These are phyloP conservation scores for Gyromitra esculenta DNA, from an alignment of 2,329 filamentous ascomycete genomes.

Conservation along the genomic window DNA sequence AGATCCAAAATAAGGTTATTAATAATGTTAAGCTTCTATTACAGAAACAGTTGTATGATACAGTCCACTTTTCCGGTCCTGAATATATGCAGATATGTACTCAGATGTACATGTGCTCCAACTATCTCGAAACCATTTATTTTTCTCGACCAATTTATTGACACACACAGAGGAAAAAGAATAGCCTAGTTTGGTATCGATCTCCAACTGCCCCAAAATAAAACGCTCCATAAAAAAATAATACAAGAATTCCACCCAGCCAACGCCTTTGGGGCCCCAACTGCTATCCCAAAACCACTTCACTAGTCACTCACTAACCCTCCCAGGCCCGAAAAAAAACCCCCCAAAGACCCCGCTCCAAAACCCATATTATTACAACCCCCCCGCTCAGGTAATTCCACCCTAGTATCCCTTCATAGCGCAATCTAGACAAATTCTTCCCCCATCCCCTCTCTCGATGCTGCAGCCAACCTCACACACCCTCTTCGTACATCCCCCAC, in stretches of 20 bases:
- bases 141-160: not conserved
- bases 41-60: conserved; percentile 32
- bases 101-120: not conserved
- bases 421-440: conserved; percentile 51
- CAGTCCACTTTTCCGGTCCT: not conserved
- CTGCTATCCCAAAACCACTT: not conserved
- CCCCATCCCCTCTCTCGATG: conserved; percentile 39
- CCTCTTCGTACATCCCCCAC: conserved; percentile 45
- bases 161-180: conserved; percentile 15
- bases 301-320: conserved; percentile 1
- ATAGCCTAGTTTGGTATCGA: not conserved
- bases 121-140: conserved; percentile 3
- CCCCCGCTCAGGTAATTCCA: conserved; percentile 1
- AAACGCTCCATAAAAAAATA: conserved; percentile 21
- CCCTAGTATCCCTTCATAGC: conserved; percentile 42
- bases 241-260: conserved; percentile 28
- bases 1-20: conserved; percentile 2
- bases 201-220: conserved; percentile 16
- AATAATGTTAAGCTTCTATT: conserved; percentile 2
- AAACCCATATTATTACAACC: conserved; percentile 36
- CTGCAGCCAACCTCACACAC: conserved; percentile 52
- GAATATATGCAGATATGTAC: not conserved
- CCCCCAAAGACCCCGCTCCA: conserved; percentile 2
- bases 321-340: not conserved
- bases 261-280: conserved; percentile 17